Base-by-base conservation (phyloP, 163 green algal genomes). In the Chlamydomonas reinhardtii region DNA sequence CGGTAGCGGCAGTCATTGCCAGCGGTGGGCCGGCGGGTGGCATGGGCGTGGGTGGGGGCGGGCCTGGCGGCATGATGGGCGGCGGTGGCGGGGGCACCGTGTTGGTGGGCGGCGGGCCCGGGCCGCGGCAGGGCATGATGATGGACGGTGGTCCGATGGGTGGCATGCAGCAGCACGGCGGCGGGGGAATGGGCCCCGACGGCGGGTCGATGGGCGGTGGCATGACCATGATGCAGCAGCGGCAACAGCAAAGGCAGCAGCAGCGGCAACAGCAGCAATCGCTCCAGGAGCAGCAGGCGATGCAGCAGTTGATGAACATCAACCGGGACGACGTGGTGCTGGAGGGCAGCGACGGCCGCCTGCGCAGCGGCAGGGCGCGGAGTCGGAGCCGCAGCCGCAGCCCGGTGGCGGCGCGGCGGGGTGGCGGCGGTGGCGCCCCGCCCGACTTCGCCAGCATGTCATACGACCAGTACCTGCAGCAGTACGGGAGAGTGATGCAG, bases 381-480 rank as follows among this genome's bases (percentile, higher is more conserved):
- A 80, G 70, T 6, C 71, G 81, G 12, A 81, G 70, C 61, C 82
- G 79, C 32, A 86, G 79, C 69, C 68, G 81, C 56, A 86, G 81
- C 59, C 81, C 70, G 17, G 81, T 81, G 35, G 66, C 69, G 25
- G 69, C 0, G 2, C 39, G 35, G 3, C 82, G 43, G 80, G 12
- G 68, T 54, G 32, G 52, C 35, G 82, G 72, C 5, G 72, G 61
- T 12, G 74, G 74, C 74, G 74, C 24, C 6, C 35, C 31, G 71
- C 25, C 74, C 27, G 71, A 87, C 82, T 87, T 87, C 69, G 39
- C 20, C 20, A 68, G 31, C 32, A 87, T 87, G 82, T 76, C 82
- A 34, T 87, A 82, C 31, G 82, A 87, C 37, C 61, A 87, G 73
- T 87, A 87, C 72, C 74, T 87, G 15, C 71, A 82, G 39, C 69